A percentile compares a stretch with the other conserved stretches of the same genome.
Conservation (phyloP, 257 asterid species). For the Solanum lycopersicoides region DNA sequence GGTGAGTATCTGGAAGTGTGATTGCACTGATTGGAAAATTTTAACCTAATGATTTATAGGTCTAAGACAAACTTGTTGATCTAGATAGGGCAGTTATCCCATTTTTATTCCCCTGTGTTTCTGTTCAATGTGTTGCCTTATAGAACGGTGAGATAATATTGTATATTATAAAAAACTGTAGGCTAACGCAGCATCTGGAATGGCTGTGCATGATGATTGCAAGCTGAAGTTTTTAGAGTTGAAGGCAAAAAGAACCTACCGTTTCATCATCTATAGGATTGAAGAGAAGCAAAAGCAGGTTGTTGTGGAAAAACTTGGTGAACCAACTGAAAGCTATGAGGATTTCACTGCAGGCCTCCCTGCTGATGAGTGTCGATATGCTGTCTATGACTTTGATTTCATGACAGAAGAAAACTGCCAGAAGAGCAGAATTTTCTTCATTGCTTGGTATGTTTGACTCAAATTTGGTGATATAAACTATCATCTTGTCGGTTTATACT, state of each 20-base stretch:
- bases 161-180: not conserved
- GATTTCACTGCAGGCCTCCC: conserved; percentile 24
- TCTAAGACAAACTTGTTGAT: not conserved
- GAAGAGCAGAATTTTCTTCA: conserved; percentile 26
- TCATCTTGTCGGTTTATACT: not conserved
- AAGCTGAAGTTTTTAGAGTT: conserved; percentile 26
- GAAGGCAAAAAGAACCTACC: conserved; percentile 25
- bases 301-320: conserved; percentile 25
- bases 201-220: conserved; percentile 32
- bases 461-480: not conserved
- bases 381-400: conserved; percentile 29
- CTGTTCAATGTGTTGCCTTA: not conserved
- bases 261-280: conserved; percentile 29
- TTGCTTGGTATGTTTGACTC: conserved; percentile 14
- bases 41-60: not conserved
- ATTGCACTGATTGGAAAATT: not conserved
- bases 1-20: not conserved
- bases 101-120: not conserved
- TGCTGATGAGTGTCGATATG: conserved; percentile 31
- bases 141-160: not conserved
- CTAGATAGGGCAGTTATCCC: not conserved
- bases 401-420: conserved; percentile 21
- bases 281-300: conserved; percentile 28
- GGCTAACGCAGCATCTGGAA: conserved; percentile 34
- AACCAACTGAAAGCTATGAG: conserved; percentile 22